Base-by-base conservation (phyloP, 257 asterid species). In the Agastache rugosa region DNA sequence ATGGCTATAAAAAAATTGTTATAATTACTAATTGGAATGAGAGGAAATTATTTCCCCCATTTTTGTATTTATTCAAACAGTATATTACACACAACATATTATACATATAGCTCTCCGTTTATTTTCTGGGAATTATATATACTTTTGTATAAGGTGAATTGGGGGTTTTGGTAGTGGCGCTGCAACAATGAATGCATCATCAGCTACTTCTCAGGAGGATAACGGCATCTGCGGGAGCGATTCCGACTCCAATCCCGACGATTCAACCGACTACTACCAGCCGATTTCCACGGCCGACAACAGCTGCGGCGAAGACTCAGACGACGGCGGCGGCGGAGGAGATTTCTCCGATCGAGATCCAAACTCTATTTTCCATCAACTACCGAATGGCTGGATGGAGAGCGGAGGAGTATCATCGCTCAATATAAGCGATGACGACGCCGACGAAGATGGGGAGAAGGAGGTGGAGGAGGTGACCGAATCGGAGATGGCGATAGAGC, bases 171-270 rank as follows among this genome's bases (percentile, higher is more conserved):
- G 35, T 14, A 20, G 35, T 42, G 45, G 20, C 12, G 77, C 65
- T 27, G 72, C 45, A 23, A 58, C 76, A 23, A 86, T 86, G 90
- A 83, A 81, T 54, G 75, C 84, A 51, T 70, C 84, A 51, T 63
- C n/a, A 45, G 74, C 80, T 35, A 11, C 63, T 25, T 41, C 81
- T 15, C 60, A 56, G 19, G 79, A 79, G 71, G 90, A 79, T 27
- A 75, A 81, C 78, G 83, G 78, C 63, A 83, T 77, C 44, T 86
- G 47, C 16, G 87, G 74, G 22, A 87, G 91, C 83, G 92, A 89
- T 79, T 88, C 97, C 62, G 96, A 91, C 69, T 60, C 93, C 3
- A 80, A 78, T 63, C 47, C 89, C 25, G 96, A 91, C 50, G 97
- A 88, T 12, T 70, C 80, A 17, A 73, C 80, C 39, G 90, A 82